Evolutionary conservation across 805 yeast species (phyloP), one percentile per base, ranked within the genome.

Genomic region (Geotrichum ghanense): DNA sequence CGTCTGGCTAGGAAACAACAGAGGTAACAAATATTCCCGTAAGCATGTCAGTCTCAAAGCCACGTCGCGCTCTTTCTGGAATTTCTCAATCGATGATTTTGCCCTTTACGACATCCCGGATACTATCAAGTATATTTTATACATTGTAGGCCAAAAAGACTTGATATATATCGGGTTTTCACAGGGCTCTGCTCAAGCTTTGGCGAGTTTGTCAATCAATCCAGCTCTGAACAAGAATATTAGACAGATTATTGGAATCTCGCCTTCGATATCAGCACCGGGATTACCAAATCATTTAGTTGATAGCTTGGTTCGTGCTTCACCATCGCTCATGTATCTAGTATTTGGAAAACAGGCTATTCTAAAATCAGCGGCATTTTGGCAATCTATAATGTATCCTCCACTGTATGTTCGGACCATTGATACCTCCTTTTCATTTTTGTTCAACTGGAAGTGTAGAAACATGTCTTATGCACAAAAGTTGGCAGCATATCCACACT

Each of bases 211-310:
- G 21, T 75, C 92, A 0, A 61, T 67, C 17, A 77, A 79, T 57
- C 79, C 81, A 5, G 69, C 71, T 2, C 68, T 89, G 48, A 85
- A 84, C 61, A 54, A 63, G 54, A 60, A 74, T 52, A 67, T 78
- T 40, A 66, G 70, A 14, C 63, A 62, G 45, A 81, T 89, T 51
- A 76, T 89, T 48, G 96, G 95, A 1, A 74, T 89, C 52, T 85
- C 95, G 0, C 97, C 97, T 0, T 97, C 97, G 1, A 82, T 90
- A 73, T 81, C 95, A 0, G 97, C 97, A 0, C 81, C 79, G 40
- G 92, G 95, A 1, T 69, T 89, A 35, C 78, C 80, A 51, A 84
- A 89, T 51, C 76, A 79, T 56, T 67, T 90, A 39, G 79, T 85
- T 19, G 90, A 85, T 57, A 72, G 83, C 0, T 68, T 90, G 42